Evolutionary conservation across 805 yeast genomes (phyloP).

Genomic region (Clavispora phyllophila): DNA sequence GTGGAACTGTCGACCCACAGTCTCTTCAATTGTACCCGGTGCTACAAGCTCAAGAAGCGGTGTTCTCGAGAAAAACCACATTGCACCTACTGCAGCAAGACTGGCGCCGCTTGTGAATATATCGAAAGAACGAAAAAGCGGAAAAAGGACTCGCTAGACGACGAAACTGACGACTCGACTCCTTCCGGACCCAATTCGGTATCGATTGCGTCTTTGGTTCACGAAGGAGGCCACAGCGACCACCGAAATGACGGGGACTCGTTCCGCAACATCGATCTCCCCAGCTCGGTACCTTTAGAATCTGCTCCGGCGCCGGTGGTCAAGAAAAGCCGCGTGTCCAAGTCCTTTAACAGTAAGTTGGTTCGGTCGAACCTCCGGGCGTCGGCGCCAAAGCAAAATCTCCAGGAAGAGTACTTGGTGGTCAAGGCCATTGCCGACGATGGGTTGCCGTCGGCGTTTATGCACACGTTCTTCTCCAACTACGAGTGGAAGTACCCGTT

Average conservation of each 20-base stretch:
- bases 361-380: background rate
- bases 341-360: background rate
- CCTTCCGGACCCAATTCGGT: background rate
- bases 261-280: constrained; percentile 14
- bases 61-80: constrained; percentile 35
- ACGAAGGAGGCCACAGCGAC: constrained; percentile 2
- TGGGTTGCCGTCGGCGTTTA: constrained; percentile 28
- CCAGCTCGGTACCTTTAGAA: background rate
- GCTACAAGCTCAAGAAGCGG: constrained; percentile 39
- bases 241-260: constrained; percentile 4
- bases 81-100: constrained; percentile 33
- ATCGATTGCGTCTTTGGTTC: constrained; percentile 9
- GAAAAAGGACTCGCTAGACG: constrained; percentile 3
- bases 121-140: constrained; percentile 27
- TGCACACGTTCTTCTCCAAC: constrained; percentile 33
- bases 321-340: background rate
- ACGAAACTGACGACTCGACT: background rate
- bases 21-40: constrained; percentile 34
- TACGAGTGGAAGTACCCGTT: constrained; percentile 34
- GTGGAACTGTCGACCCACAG: constrained; percentile 22
- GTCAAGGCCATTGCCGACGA: constrained; percentile 26
- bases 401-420: constrained; percentile 32
- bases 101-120: constrained; percentile 35
- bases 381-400: constrained; percentile 1
- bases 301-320: background rate